Evolutionary conservation across 2,329 filamentous ascomycete species (phyloP).

Genomic region (Ceratocystis papillata): DNA sequence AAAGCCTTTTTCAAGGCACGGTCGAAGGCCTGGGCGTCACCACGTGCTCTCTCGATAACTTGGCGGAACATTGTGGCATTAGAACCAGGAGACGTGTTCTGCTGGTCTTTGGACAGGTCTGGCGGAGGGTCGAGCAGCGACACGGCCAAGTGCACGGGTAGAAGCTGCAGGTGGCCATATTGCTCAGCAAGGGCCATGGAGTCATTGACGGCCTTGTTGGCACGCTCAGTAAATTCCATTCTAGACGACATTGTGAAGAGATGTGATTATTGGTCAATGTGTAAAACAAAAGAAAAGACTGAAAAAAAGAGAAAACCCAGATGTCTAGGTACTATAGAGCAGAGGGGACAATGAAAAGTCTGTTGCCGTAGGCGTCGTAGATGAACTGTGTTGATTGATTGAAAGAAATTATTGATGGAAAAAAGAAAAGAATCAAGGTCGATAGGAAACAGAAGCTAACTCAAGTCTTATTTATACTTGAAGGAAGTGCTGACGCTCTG

Average conservation of each 20-base stretch:
- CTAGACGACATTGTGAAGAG: constrained; percentile 52
- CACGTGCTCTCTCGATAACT: constrained; percentile 85
- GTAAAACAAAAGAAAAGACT: constrained; percentile 7
- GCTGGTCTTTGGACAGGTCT: constrained; percentile 71
- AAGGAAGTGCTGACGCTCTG: constrained; percentile 1
- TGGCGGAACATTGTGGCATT: constrained; percentile 79
- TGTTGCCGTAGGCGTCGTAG: no score
- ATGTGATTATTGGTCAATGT: constrained; percentile 9
- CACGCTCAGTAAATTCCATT: constrained; percentile 90
- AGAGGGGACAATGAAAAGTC: not conserved
- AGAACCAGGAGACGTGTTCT: constrained; percentile 56
- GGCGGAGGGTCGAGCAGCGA: constrained; percentile 65
- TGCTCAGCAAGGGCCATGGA: constrained; percentile 79
- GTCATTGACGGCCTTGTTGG: constrained; percentile 79
- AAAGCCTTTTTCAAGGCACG: constrained; percentile 82
- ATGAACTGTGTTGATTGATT: not conserved
- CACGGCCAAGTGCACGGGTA: constrained; percentile 81
- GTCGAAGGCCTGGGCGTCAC: constrained; percentile 81
- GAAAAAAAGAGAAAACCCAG: constrained; percentile 1
- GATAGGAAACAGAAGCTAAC: not conserved
- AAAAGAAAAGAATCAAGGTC: constrained; percentile 10
- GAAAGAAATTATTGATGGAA: not conserved
- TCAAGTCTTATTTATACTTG: not conserved
- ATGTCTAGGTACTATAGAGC: not conserved
- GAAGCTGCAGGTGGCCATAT: constrained; percentile 82